phyloP scores from a whole-genome alignment of 768 basidiomycete genomes.

The Bullera alba region DNA sequence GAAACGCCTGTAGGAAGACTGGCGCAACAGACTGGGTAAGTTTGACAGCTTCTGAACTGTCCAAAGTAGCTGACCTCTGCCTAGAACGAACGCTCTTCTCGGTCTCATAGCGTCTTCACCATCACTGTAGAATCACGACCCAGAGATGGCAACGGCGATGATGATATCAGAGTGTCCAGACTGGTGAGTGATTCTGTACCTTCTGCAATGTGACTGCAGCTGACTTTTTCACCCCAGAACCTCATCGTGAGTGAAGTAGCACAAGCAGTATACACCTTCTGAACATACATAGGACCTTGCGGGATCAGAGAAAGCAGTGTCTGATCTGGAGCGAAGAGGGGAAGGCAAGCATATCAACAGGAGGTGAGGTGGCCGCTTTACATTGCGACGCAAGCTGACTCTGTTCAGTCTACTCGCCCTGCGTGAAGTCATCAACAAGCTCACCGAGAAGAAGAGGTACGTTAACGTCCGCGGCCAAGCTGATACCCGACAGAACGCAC shows the following conservation, averaged over 20 bases:
- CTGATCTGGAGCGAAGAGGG: slow-evolving; percentile 41
- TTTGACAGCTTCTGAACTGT: background rate
- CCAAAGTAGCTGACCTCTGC: background rate
- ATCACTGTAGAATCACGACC: slow-evolving; percentile 41
- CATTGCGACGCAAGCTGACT: background rate
- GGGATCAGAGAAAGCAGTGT: slow-evolving; percentile 46
- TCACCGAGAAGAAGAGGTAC: slow-evolving; percentile 40
- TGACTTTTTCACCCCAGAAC: slow-evolving; percentile 2
- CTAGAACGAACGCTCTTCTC: slow-evolving; percentile 45
- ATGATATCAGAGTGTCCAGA: slow-evolving; percentile 40
- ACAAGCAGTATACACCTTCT: background rate
- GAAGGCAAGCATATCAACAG: slow-evolving; percentile 48
- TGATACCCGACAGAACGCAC: slow-evolving; percentile 18
- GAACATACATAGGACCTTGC: slow-evolving; percentile 38
- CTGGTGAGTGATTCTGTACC: slow-evolving; percentile 21
- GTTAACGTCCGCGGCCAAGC: background rate
- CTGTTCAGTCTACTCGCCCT: slow-evolving; percentile 33
- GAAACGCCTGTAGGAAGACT: slow-evolving; percentile 32
- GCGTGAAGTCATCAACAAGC: slow-evolving; percentile 41
- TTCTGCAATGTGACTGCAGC: background rate
- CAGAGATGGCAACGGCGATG: slow-evolving; percentile 29
- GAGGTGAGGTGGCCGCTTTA: slow-evolving; percentile 18
- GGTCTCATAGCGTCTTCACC: slow-evolving; percentile 46
- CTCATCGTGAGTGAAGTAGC: background rate
- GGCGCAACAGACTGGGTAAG: slow-evolving; percentile 45